These are phyloP conservation scores for Diaporthe nobilis DNA, from an alignment of 2,329 filamentous ascomycete genomes.

Conservation along the genomic window DNA sequence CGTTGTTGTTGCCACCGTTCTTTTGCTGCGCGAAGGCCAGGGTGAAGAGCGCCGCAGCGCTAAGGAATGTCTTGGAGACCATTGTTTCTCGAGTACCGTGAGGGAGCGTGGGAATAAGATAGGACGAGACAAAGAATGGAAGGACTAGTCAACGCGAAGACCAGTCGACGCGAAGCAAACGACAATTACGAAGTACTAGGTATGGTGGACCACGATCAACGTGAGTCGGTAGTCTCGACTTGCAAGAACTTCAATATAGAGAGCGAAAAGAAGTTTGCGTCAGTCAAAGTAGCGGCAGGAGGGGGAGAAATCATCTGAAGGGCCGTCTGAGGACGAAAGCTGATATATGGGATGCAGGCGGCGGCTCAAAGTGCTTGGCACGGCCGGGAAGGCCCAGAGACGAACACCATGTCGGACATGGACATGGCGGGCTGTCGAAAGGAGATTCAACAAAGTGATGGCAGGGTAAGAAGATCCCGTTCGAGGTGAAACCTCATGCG, in stretches of 20 bases:
- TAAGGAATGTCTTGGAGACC: slow-evolving; percentile 48
- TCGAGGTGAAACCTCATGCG: slow-evolving; percentile 49
- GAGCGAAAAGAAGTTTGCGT: slow-evolving; percentile 40
- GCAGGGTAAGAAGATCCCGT: slow-evolving; percentile 49
- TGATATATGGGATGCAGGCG: slow-evolving; percentile 39
- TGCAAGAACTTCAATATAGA: slow-evolving; percentile 44
- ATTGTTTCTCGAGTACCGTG: slow-evolving; percentile 45
- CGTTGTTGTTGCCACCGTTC: background rate
- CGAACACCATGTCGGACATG: slow-evolving; percentile 32
- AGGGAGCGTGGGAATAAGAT: slow-evolving; percentile 6
- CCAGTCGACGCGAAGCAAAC: slow-evolving; percentile 28
- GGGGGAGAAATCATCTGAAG: slow-evolving; percentile 26
- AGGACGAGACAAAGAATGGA: slow-evolving; percentile 40
- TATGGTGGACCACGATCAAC: slow-evolving; percentile 51
- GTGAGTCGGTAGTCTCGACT: slow-evolving; percentile 50
- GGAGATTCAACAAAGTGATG: slow-evolving; percentile 27
- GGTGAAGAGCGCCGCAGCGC: slow-evolving; percentile 48
- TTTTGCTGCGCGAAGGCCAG: slow-evolving; percentile 47
- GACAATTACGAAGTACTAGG: slow-evolving; percentile 38
- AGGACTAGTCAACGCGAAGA: slow-evolving; percentile 26
- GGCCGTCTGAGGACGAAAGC: slow-evolving; percentile 29
- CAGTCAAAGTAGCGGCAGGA: slow-evolving; percentile 36
- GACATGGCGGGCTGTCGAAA: slow-evolving; percentile 34
- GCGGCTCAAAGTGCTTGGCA: slow-evolving; percentile 35
- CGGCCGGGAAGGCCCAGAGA: slow-evolving; percentile 29